Evolutionary conservation across 768 basidiomycete species (phyloP).

Genomic region (Lepiota brunneoincarnata): DNA sequence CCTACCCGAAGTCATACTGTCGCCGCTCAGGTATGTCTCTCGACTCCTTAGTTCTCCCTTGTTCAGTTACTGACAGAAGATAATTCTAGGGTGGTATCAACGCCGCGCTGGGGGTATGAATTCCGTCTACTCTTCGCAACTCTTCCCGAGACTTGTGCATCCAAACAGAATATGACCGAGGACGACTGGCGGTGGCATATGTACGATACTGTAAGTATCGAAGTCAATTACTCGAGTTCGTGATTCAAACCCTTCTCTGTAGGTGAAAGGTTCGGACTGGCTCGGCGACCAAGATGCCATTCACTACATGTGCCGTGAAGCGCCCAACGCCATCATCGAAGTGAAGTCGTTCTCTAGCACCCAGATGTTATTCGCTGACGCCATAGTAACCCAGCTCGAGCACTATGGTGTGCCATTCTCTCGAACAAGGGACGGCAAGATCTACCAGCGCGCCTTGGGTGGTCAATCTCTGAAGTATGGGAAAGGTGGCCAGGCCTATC

Average conservation of each 20-base stretch:
- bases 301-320: constrained; percentile 99
- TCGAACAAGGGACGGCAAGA: constrained; percentile 97
- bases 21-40: constrained; percentile 77
- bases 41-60: neutral
- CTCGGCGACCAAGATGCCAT: constrained; percentile 99
- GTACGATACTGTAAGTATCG: constrained; percentile 83
- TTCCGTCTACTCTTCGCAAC: constrained; percentile 2
- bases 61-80: constrained; percentile 13
- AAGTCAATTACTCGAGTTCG: constrained; percentile 5
- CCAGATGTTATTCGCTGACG: neutral
- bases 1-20: constrained; percentile 99
- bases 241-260: constrained; percentile 16
- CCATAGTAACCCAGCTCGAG: constrained; percentile 65
- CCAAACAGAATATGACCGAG: constrained; percentile 90
- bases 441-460: constrained; percentile 99
- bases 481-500: constrained; percentile 98
- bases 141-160: constrained; percentile 4
- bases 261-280: constrained; percentile 99
- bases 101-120: constrained; percentile 86
- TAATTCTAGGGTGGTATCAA: constrained; percentile 87
- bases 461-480: constrained; percentile 96
- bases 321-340: constrained; percentile 91
- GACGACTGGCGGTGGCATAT: constrained; percentile 99
- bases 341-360: constrained; percentile 33
- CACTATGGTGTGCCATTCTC: constrained; percentile 99